phyloP scores from a whole-genome alignment of 2,329 filamentous ascomycete genomes.

The Ophiostoma montium region DNA sequence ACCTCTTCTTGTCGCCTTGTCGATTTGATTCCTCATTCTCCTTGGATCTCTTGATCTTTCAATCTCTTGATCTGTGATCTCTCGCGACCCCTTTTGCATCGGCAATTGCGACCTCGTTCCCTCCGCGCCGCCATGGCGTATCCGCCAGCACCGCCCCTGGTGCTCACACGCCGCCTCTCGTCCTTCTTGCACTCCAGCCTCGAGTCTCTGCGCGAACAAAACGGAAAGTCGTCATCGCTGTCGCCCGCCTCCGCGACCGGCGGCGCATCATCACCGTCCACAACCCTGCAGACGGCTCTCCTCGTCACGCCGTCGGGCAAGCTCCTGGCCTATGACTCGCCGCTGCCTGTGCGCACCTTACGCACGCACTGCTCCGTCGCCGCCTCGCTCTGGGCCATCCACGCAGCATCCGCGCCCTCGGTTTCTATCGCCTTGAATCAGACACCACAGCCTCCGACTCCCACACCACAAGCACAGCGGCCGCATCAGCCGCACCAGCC shows the following conservation, averaged over 20 bases:
- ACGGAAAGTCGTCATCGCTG: not conserved
- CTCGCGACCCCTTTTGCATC: not conserved
- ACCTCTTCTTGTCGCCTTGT: not conserved
- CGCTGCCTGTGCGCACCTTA: conserved; percentile 39
- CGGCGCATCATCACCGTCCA: conserved; percentile 21
- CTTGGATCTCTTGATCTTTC: not conserved
- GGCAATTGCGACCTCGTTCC: conserved; percentile 5
- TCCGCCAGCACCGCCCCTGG: conserved; percentile 39
- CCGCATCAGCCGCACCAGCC: not conserved
- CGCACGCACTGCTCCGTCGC: conserved; percentile 52
- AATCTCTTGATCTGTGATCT: too few species aligned
- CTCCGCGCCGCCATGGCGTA: conserved; percentile 10
- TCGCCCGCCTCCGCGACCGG: not conserved
- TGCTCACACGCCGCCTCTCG: conserved; percentile 53
- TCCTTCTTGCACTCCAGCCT: conserved; percentile 46
- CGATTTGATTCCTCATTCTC: not conserved
- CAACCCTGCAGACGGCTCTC: conserved; percentile 39
- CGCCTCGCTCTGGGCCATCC: conserved; percentile 45
- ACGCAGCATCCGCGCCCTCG: conserved; percentile 29
- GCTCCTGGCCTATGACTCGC: conserved; percentile 47
- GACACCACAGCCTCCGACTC: conserved; percentile 6
- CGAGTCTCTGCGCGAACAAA: conserved; percentile 7
- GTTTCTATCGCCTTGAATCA: conserved; percentile 18
- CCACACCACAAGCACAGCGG: not conserved
- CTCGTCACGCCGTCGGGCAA: conserved; percentile 47